Evolutionary conservation across 192 early-diverging fungal species (phyloP).

Genomic region (Coemansia sp.): DNA sequence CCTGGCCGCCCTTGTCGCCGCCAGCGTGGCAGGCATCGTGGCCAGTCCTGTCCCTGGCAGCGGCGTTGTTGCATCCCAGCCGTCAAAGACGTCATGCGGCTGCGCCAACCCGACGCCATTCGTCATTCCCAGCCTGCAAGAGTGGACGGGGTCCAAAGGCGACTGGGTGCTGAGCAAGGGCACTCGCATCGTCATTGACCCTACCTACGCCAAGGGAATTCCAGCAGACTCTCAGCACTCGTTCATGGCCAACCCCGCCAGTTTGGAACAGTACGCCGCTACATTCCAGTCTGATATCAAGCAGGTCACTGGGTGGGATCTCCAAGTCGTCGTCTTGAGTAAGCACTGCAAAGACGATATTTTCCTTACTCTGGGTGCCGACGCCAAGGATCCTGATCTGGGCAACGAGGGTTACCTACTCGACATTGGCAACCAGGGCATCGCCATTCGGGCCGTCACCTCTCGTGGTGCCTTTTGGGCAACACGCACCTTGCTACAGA

Average conservation of each 20-base stretch:
- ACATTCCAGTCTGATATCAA: conserved; percentile 41
- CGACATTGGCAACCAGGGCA: conserved; percentile 38
- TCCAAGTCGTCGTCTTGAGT: conserved; percentile 30
- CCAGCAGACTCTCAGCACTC: conserved; percentile 26
- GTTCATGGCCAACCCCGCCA: conserved; percentile 43
- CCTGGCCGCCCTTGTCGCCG: conserved; percentile 32
- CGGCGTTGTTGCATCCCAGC: conserved; percentile 1
- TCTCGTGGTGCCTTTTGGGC: conserved; percentile 52
- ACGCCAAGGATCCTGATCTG: conserved; percentile 23
- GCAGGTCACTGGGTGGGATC: conserved; percentile 28
- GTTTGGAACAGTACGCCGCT: conserved; percentile 31
- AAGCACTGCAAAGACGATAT: conserved; percentile 27
- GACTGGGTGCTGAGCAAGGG: conserved; percentile 29
- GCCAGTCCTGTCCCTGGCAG: conserved; percentile 28
- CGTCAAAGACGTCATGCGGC: conserved; percentile 1
- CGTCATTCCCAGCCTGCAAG: conserved; percentile 42
- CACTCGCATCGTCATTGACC: conserved; percentile 43
- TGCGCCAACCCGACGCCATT: conserved; percentile 40
- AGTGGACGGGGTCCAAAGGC: conserved; percentile 41
- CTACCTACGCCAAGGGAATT: conserved; percentile 31
- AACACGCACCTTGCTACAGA: conserved; percentile 50
- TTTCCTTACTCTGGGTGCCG: conserved; percentile 45
- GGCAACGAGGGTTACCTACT: conserved; percentile 43
- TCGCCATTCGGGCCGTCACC: conserved; percentile 35
- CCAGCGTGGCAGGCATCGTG: conserved; percentile 17